Percentiles rank a stretch among this genome's conserved stretches.
Conservation (phyloP, 78 protist genomes). For the Planoprotostelium fungivorum region DNA sequence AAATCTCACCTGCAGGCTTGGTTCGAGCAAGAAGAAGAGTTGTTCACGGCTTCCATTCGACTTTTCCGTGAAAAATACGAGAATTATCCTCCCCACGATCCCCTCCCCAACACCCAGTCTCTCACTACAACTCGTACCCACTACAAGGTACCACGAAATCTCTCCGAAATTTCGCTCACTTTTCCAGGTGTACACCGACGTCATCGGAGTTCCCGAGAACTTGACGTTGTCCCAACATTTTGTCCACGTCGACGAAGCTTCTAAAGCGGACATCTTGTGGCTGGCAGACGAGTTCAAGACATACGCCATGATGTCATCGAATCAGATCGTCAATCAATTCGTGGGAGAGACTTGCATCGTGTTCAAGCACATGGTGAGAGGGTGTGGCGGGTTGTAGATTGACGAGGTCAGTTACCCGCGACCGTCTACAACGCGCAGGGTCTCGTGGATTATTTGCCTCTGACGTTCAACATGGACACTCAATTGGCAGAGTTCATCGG, state of each 20-base stretch:
- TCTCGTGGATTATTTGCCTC: background rate
- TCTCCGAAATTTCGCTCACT: background rate
- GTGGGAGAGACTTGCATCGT: conserved; percentile 5
- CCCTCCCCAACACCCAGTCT: background rate
- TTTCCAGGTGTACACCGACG: background rate
- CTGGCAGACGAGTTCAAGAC: background rate
- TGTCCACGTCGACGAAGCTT: background rate
- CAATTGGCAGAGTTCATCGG: background rate
- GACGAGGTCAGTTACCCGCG: background rate
- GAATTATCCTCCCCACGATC: background rate
- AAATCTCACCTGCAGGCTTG: background rate
- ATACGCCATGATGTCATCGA: background rate
- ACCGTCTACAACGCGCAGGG: background rate
- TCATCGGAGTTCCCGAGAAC: background rate
- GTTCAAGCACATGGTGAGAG: background rate
- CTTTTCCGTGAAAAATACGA: background rate
- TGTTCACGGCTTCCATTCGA: background rate
- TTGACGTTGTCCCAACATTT: background rate
- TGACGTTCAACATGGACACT: background rate
- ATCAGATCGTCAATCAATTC: background rate
- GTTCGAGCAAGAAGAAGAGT: background rate
- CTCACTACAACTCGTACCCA: background rate
- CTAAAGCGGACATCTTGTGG: background rate
- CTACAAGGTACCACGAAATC: background rate
- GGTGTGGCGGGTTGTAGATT: background rate